Conservation (phyloP, 257 asterid genomes). For the Plectranthus barbatus region DNA sequence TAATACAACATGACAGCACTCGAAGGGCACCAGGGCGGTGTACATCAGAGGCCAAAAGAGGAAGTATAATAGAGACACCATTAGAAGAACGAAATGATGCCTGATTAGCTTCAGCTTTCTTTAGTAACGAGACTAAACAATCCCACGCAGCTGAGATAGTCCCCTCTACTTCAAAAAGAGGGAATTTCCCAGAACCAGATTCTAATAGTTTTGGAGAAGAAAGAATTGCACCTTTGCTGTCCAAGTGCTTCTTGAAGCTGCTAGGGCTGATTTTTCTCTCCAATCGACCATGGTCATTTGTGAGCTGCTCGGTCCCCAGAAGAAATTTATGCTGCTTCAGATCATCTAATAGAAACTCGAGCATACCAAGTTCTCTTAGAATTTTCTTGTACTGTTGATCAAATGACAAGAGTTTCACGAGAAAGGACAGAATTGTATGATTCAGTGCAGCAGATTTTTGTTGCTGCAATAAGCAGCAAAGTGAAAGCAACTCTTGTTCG, state of each 20-base stretch:
- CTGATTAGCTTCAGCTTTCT: conserved; percentile 91
- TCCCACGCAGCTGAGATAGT: conserved; percentile 87
- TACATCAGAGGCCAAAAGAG: conserved; percentile 76
- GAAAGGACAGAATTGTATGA: conserved; percentile 77
- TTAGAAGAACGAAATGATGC: conserved; percentile 71
- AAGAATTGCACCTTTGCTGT: conserved; percentile 73
- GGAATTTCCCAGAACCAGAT: conserved; percentile 70
- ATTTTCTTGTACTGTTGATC: conserved; percentile 97
- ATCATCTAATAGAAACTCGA: conserved; percentile 95
- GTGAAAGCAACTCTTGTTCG: conserved; percentile 95
- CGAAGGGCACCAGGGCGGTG: conserved; percentile 91
- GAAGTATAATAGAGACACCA: conserved; percentile 73
- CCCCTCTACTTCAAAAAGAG: conserved; percentile 72
- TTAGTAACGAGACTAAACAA: conserved; percentile 77
- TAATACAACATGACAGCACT: conserved; percentile 83
- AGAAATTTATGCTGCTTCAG: conserved; percentile 82
- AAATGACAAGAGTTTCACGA: conserved; percentile 89
- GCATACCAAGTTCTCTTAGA: conserved; percentile 92
- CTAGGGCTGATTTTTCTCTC: conserved; percentile 66
- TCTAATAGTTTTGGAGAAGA: conserved; percentile 89
- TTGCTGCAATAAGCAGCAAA: conserved; percentile 94
- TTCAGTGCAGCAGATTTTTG: conserved; percentile 73
- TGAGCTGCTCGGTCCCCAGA: conserved; percentile 58
- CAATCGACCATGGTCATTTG: conserved; percentile 35
- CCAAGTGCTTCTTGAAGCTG: conserved; percentile 79